phyloP scores from a whole-genome alignment of 2,329 filamentous ascomycete species.

The Sclerotinia nivalis region DNA sequence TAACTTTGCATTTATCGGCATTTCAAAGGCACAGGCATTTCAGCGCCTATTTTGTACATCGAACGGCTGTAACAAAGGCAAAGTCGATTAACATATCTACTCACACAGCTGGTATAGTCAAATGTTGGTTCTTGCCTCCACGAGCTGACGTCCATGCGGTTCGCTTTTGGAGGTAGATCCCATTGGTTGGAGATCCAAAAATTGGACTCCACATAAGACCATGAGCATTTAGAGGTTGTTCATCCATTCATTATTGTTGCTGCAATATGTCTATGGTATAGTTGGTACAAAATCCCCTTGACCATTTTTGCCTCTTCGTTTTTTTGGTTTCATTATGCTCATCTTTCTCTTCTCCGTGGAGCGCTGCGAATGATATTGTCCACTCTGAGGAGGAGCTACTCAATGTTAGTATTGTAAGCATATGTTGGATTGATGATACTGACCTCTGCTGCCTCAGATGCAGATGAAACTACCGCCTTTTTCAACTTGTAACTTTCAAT shows the following conservation, averaged over 20 bases:
- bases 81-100: background rate
- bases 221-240: constrained; percentile 11
- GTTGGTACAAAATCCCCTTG: constrained; percentile 37
- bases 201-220: background rate
- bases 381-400: constrained; percentile 81
- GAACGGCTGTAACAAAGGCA: background rate
- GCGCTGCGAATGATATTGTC: constrained; percentile 98
- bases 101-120: background rate
- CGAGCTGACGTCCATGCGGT: background rate
- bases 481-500: constrained; percentile 99
- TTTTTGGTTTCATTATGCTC: constrained; percentile 47
- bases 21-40: background rate
- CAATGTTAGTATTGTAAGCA: constrained; percentile 39
- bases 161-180: background rate
- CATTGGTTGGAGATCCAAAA: background rate
- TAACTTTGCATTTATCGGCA: background rate
- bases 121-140: background rate
- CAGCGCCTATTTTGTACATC: background rate
- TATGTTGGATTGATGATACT: constrained; percentile 42
- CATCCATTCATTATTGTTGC: constrained; percentile 29
- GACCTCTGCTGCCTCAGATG: constrained; percentile 95
- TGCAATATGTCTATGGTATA: constrained; percentile 43
- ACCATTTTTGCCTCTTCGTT: constrained; percentile 32
- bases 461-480: constrained; percentile 94
- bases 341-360: constrained; percentile 77